Percentiles rank a stretch among this genome's conserved stretches.
Conservation (phyloP, 805 yeast genomes). For the Debaryomyces maramus region DNA sequence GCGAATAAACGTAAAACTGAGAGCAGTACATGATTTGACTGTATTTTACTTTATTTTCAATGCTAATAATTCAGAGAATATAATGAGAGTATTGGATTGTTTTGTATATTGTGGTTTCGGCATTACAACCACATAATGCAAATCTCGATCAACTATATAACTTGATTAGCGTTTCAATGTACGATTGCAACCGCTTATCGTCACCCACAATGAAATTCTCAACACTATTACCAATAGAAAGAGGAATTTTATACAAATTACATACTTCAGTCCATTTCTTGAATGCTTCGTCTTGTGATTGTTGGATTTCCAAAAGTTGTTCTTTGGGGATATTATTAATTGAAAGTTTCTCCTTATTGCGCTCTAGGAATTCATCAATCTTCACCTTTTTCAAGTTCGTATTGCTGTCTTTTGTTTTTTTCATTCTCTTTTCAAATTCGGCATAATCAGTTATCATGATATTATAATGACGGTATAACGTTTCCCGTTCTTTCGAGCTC, state of each 20-base stretch:
- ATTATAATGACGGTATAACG: constrained; percentile 26
- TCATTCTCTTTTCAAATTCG: constrained; percentile 25
- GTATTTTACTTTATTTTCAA: too few relatives aligned
- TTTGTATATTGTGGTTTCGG: too few relatives aligned
- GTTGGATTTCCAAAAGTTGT: constrained; percentile 1
- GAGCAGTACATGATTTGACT: too few relatives aligned
- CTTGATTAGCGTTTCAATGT: constrained; percentile 13
- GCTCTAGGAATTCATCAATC: constrained; percentile 21
- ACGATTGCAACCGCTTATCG: constrained; percentile 34
- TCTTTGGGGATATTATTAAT: neutral
- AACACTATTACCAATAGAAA: constrained; percentile 22
- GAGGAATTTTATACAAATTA: constrained; percentile 20
- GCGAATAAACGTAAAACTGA: too few relatives aligned
- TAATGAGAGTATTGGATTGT: too few relatives aligned
- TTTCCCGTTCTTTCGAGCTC: constrained; percentile 20
- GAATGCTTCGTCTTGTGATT: constrained; percentile 10
- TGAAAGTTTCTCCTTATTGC: neutral
- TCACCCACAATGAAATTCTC: constrained; percentile 42
- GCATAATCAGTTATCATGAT: constrained; percentile 29
- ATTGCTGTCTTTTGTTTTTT: constrained; percentile 12
- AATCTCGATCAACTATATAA: too few relatives aligned
- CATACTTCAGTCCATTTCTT: constrained; percentile 32
- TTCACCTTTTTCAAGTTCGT: constrained; percentile 32
- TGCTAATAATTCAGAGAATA: too few relatives aligned
- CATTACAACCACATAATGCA: too few relatives aligned